phyloP scores from a whole-genome alignment of 2,329 filamentous ascomycete genomes.

The Alternaria sp. region DNA sequence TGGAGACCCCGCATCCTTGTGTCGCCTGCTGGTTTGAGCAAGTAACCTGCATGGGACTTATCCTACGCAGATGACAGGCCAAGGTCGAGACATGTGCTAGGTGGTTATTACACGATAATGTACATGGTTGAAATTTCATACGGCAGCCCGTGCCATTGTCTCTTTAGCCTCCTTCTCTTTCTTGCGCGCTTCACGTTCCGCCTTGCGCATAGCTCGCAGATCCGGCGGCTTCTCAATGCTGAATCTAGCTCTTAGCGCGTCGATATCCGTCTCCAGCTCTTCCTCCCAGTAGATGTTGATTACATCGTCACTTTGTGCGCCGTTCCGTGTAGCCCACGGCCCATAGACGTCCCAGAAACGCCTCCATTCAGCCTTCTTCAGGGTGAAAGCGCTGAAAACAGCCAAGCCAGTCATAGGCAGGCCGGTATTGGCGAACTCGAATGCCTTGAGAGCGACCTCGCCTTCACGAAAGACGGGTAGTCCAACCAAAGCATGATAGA shows the following conservation, averaged over 20 bases:
- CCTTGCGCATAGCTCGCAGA: slow-evolving; percentile 75
- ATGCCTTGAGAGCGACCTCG: slow-evolving; percentile 95
- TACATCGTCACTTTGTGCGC: slow-evolving; percentile 75
- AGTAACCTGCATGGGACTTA: neutral
- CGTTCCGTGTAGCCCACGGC: slow-evolving; percentile 90
- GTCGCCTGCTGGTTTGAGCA: neutral
- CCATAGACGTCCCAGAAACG: slow-evolving; percentile 78
- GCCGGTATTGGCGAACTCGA: slow-evolving; percentile 94
- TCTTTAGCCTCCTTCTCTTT: slow-evolving; percentile 62
- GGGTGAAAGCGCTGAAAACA: slow-evolving; percentile 70
- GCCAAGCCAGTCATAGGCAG: slow-evolving; percentile 94
- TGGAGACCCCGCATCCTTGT: slow-evolving; percentile 14
- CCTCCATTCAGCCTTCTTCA: slow-evolving; percentile 68
- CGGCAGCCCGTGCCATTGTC: slow-evolving; percentile 23
- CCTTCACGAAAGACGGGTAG: slow-evolving; percentile 92
- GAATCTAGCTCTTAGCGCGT: slow-evolving; percentile 73
- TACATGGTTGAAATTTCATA: slow-evolving; percentile 21
- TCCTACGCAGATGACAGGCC: neutral
- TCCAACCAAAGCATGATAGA: slow-evolving; percentile 94
- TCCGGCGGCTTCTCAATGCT: slow-evolving; percentile 90
- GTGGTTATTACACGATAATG: slow-evolving; percentile 9
- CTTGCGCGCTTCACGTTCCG: slow-evolving; percentile 72
- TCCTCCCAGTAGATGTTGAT: slow-evolving; percentile 99
- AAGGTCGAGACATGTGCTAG: neutral
- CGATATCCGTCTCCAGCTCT: slow-evolving; percentile 82